These are phyloP conservation scores for Kondoa malvinella DNA, from an alignment of 768 basidiomycete genomes.

Conservation along the genomic window DNA sequence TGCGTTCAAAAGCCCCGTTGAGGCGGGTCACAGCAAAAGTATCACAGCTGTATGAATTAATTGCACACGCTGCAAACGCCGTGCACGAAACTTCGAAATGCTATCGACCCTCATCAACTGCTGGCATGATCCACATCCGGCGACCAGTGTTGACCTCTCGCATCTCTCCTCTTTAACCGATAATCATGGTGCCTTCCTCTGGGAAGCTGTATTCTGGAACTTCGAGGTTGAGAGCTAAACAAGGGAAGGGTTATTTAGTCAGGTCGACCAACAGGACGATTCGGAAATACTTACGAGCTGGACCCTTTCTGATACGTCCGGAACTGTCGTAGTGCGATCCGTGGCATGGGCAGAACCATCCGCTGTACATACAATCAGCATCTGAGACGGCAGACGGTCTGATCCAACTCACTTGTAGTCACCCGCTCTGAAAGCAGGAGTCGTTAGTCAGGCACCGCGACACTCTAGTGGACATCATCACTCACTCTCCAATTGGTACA, in stretches of 20 bases:
- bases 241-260: not conserved
- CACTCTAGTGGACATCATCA: too few species aligned
- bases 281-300: constrained; percentile 41
- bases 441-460: too few species aligned
- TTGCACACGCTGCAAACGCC: too few species aligned
- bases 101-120: too few species aligned
- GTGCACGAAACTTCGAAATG: too few species aligned
- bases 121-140: too few species aligned
- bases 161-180: constrained; percentile 20
- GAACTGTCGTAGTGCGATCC: constrained; percentile 97
- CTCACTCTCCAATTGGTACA: constrained; percentile 78
- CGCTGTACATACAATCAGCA: constrained; percentile 73
- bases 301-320: constrained; percentile 91
- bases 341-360: constrained; percentile 93
- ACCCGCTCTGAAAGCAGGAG: constrained; percentile 2
- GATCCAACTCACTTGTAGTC: constrained; percentile 28
- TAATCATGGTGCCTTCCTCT: constrained; percentile 19
- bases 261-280: not conserved
- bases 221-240: constrained; percentile 69
- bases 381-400: constrained; percentile 43
- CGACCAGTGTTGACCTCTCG: too few species aligned
- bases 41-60: too few species aligned
- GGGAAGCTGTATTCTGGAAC: constrained; percentile 33
- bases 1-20: too few species aligned
- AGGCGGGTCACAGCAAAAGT: too few species aligned